A percentile compares a stretch with the other conserved stretches of the same genome.
Conservation (phyloP, 371 early-diverging fungal species). For the Apophysomyces ossiformis region DNA sequence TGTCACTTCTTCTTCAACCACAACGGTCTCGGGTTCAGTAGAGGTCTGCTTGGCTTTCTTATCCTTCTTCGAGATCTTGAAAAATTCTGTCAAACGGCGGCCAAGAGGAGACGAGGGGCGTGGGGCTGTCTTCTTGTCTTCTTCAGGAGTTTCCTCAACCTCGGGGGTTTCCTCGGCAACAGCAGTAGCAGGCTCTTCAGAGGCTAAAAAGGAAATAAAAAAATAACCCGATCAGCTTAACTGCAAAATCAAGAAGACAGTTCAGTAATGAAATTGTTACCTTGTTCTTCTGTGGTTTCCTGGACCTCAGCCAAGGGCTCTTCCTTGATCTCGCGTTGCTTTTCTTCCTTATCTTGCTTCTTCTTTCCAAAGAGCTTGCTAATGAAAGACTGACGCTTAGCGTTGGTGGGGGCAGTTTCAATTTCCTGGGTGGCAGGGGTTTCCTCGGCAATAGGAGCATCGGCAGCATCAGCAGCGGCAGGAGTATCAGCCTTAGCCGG, state of each 20-base stretch:
- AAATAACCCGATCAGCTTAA: neutral
- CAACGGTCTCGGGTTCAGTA: neutral
- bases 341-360: constrained; percentile 12
- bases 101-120: constrained; percentile 14
- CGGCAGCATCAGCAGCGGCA: constrained; percentile 9
- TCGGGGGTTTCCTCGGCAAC: constrained; percentile 5
- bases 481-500: constrained; percentile 15
- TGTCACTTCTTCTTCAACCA: constrained; percentile 8
- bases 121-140: constrained; percentile 34
- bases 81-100: constrained; percentile 20
- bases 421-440: constrained; percentile 4
- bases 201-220: constrained; percentile 9
- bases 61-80: constrained; percentile 15
- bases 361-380: constrained; percentile 20
- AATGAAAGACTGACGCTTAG: constrained; percentile 16
- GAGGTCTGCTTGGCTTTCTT: constrained; percentile 16
- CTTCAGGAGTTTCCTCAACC: constrained; percentile 12
- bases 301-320: neutral
- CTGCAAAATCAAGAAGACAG: neutral
- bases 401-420: constrained; percentile 1
- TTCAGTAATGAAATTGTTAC: neutral
- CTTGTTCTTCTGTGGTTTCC: constrained; percentile 12
- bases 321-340: constrained; percentile 24
- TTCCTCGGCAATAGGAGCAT: constrained; percentile 6
- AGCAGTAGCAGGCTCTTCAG: constrained; percentile 17